phyloP scores from a whole-genome alignment of 768 basidiomycete species.

The Suillus variegatus region DNA sequence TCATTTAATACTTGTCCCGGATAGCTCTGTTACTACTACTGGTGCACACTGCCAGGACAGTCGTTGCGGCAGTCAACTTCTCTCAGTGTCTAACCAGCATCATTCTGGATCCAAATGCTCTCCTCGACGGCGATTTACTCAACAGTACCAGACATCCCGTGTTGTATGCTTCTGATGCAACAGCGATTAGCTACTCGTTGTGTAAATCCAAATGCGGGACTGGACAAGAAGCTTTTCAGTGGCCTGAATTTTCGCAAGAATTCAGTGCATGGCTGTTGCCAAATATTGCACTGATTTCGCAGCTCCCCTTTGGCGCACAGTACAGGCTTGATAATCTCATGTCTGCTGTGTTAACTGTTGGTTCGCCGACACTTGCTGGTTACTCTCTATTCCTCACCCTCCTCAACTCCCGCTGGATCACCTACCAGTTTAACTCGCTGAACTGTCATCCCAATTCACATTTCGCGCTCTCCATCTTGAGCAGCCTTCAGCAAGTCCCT shows the following conservation, averaged over 20 bases:
- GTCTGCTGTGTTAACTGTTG: not conserved
- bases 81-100: too few species aligned
- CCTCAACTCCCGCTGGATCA: not conserved
- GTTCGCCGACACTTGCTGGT: not conserved
- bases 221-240: not conserved
- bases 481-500: not conserved
- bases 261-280: not conserved
- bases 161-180: not conserved
- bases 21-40: not conserved
- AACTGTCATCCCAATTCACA: not conserved
- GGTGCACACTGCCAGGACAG: not conserved
- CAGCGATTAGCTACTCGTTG: not conserved
- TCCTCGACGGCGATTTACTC: not conserved
- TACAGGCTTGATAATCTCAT: not conserved
- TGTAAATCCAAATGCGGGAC: not conserved
- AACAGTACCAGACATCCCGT: not conserved
- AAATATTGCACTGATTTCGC: not conserved
- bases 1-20: not conserved
- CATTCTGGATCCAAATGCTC: too few species aligned
- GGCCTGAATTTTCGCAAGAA: not conserved
- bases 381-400: not conserved
- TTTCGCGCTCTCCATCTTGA: not conserved
- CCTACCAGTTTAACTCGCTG: not conserved
- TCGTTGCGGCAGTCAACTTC: not conserved
- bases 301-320: not conserved